Percentiles rank a stretch among this genome's conserved stretches.
Evolutionary conservation across 139 green algal genomes (phyloP).

Genomic region (Volvox africanus): DNA sequence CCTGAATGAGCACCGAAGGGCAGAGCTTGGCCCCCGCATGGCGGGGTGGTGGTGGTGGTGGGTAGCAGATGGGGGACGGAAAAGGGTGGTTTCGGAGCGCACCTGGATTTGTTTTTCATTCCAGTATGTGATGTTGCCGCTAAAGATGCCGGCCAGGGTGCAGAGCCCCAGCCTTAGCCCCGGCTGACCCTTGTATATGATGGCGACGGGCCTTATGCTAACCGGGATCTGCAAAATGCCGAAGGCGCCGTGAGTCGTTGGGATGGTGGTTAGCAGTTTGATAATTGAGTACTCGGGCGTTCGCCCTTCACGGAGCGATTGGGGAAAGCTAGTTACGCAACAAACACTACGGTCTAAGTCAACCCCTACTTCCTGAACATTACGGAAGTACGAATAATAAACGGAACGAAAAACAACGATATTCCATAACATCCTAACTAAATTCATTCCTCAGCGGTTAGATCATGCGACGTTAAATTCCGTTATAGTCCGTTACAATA

Average conservation of each 20-base stretch:
- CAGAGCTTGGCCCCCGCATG: not conserved
- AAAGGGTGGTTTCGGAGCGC: not conserved
- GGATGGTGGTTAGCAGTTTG: not conserved
- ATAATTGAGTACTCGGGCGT: too few species aligned
- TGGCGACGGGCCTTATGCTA: not conserved
- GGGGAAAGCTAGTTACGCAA: too few species aligned
- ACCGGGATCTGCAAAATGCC: not conserved
- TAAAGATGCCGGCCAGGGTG: slow-evolving; percentile 15
- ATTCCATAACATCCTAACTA: too few species aligned
- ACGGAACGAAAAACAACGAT: too few species aligned
- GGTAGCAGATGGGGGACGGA: not conserved
- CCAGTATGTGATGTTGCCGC: not conserved
- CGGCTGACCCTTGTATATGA: slow-evolving; percentile 6
- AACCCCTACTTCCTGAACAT: too few species aligned
- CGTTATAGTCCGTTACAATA: too few species aligned
- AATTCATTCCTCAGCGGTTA: too few species aligned
- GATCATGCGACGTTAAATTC: too few species aligned
- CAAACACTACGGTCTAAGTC: too few species aligned
- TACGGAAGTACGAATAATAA: too few species aligned
- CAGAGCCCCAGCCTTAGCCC: slow-evolving; percentile 26
- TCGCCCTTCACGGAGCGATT: too few species aligned
- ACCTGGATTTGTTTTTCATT: slow-evolving; percentile 1
- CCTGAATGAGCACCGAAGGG: not conserved
- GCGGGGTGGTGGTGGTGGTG: not conserved
- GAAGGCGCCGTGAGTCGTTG: not conserved